Percentiles rank a stretch among this genome's conserved stretches.
These are phyloP conservation scores for Bocquillonia castaneifolia DNA, from an alignment of 441 rosid genomes.

Conservation along the genomic window DNA sequence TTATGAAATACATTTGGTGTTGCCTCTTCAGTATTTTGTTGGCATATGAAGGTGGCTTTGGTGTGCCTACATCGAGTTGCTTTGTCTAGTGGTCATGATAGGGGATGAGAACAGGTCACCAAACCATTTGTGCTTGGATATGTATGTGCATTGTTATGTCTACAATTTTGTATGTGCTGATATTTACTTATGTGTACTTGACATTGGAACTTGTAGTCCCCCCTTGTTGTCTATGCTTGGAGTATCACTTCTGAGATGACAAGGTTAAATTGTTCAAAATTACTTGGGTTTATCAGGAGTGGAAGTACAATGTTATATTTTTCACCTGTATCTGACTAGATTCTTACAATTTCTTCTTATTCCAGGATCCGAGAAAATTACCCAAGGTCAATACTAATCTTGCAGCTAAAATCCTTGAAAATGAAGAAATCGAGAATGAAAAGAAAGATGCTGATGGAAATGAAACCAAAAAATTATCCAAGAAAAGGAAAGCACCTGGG, in stretches of 20 bases:
- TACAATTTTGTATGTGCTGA: neutral
- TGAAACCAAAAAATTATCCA: conserved; percentile 55
- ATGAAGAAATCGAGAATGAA: conserved; percentile 51
- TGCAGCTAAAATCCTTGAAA: conserved; percentile 45
- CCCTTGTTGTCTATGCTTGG: neutral
- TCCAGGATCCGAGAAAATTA: conserved; percentile 57
- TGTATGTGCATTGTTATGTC: neutral
- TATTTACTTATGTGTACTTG: neutral
- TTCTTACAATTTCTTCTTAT: conserved; percentile 18
- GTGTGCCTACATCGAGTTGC: neutral
- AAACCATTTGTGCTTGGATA: neutral
- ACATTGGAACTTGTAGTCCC: neutral
- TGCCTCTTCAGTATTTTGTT: neutral
- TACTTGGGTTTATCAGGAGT: neutral
- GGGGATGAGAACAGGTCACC: neutral
- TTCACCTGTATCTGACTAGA: neutral
- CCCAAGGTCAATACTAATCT: conserved; percentile 70
- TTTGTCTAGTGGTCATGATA: neutral
- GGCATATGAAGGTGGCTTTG: neutral
- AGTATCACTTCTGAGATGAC: neutral
- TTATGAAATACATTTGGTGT: neutral
- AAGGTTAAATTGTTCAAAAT: neutral
- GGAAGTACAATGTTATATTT: neutral
- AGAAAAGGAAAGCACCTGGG: conserved; percentile 65
- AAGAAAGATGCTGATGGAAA: conserved; percentile 39